Evolutionary conservation across 2,329 filamentous ascomycete species (phyloP), one percentile per base, ranked within the genome.

Genomic region (Thielaviopsis punctulata): DNA sequence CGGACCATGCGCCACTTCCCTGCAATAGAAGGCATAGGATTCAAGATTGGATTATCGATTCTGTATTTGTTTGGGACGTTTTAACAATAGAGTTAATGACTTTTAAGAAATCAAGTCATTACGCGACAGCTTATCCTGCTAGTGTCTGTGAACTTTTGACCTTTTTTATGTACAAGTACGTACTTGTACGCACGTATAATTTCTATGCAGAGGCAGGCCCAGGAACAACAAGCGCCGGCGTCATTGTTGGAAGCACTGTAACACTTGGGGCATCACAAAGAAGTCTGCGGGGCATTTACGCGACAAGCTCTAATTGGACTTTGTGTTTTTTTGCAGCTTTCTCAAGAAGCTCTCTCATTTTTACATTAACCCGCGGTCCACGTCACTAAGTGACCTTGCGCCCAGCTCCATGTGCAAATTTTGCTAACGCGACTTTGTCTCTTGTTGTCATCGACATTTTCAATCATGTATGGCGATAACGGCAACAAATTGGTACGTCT

Each of bases 381-480:
- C n/a, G n/a, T n/a, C n/a, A n/a, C n/a, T n/a, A n/a, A n/a, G n/a
- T n/a, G n/a, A n/a, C n/a, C n/a, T n/a, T n/a, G n/a, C n/a, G n/a
- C n/a, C n/a, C n/a, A n/a, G n/a, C n/a, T n/a, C n/a, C n/a, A n/a
- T n/a, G n/a, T n/a, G n/a, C n/a, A n/a, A n/a, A n/a, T n/a, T n/a
- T n/a, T n/a, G n/a, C n/a, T n/a, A 36, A 36, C 30, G 30, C 30
- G 30, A 36, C 30, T 36, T 15, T 12, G n/a, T 15, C 10, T 15
- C 1, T 9, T 36, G 30, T 15, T 36, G 30, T 15, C 13, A 36
- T 15, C 13, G 30, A 45, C 4, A 15, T 19, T 8, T 15, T 15
- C 21, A 33, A 48, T 10, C 13, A 57, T 57, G 56, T 57, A 57
- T 33, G 55, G 56, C 30, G 56, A 57, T 44, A 54, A 57, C 21